Base-by-base conservation (phyloP, 2,329 filamentous ascomycete species). In the Plectosphaerella sp. region DNA sequence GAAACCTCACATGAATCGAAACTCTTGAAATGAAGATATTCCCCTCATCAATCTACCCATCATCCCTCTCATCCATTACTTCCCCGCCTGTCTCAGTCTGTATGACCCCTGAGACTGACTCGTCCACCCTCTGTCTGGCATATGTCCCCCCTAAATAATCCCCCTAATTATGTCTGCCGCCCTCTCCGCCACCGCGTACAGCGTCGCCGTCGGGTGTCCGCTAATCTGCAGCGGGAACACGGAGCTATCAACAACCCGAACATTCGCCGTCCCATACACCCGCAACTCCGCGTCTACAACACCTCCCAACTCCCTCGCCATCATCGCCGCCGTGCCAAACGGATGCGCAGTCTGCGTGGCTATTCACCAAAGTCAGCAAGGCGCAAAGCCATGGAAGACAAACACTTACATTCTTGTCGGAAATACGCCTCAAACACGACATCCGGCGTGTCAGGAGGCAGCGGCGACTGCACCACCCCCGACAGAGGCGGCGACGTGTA, bases 151-250 rank as follows among this genome's bases (percentile, higher is more conserved):
- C n/a, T 47, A 47, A 43, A 36, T 28, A 22, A 24, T 8, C 8
- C 35, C 51, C 33, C 61, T 61, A 45, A 67, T 67, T 8, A 68
- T 59, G 2, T 64, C 59, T 28, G 70, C 59, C 4, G 62, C 64
- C 59, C 74, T 78, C 62, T 82, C 79, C 9, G 69, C 78, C 49
- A 79, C 62, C 59, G 77, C 78, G 55, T 82, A 82, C 7, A 81
- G 69, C 1, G 73, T 73, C 48, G 76, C 74, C 47, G 78, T 77
- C 35, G 78, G 74, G 16, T 78, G 70, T 2, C 60, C 75, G 71
- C 64, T 78, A 64, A 57, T 72, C 67, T 68, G 77, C 69, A 77
- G 65, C 3, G 77, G 77, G 35, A 80, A 61, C 14, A 78, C 61
- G 2, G 72, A 75, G 1, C 74, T 76, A 59, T 81, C 78, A 3